phyloP scores from a whole-genome alignment of 1,139 yeast species.

The Sugiyamaella japonica region DNA sequence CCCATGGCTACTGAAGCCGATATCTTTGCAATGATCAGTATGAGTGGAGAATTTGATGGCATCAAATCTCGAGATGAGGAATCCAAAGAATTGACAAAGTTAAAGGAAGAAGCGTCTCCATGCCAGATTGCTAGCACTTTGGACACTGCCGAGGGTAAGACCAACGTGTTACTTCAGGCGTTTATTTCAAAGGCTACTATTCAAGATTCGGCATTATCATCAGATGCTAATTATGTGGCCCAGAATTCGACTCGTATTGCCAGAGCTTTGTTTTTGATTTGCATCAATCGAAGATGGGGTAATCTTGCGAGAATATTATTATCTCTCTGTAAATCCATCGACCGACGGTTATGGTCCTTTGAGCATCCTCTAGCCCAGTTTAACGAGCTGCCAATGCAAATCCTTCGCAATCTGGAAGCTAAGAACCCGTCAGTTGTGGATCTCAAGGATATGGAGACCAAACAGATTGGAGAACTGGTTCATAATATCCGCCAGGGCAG shows the following conservation, averaged over 20 bases:
- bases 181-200: slow-evolving; percentile 75
- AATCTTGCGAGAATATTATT: slow-evolving; percentile 69
- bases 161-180: slow-evolving; percentile 84
- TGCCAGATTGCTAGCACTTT: slow-evolving; percentile 74
- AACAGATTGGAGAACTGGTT: slow-evolving; percentile 84
- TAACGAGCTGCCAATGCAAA: slow-evolving; percentile 55
- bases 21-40: slow-evolving; percentile 81
- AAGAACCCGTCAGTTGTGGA: slow-evolving; percentile 69
- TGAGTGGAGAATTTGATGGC: slow-evolving; percentile 93
- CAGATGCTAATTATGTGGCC: slow-evolving; percentile 91
- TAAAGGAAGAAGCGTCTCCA: slow-evolving; percentile 61
- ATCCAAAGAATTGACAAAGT: slow-evolving; percentile 61
- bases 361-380: slow-evolving; percentile 71
- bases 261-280: slow-evolving; percentile 83
- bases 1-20: slow-evolving; percentile 93
- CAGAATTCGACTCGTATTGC: slow-evolving; percentile 93
- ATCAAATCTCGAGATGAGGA: slow-evolving; percentile 90
- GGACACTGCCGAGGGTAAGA: slow-evolving; percentile 80
- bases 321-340: slow-evolving; percentile 82
- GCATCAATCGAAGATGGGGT: slow-evolving; percentile 91
- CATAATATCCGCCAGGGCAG: slow-evolving; percentile 78
- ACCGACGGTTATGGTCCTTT: slow-evolving; percentile 81
- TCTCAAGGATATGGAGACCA: slow-evolving; percentile 68
- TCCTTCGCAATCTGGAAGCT: slow-evolving; percentile 60
- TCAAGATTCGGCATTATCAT: slow-evolving; percentile 71